A percentile compares a stretch with the other conserved stretches of the same genome.
Evolutionary conservation across 2,329 filamentous ascomycete genomes (phyloP).

Genomic region (Aspergillus uvarum): DNA sequence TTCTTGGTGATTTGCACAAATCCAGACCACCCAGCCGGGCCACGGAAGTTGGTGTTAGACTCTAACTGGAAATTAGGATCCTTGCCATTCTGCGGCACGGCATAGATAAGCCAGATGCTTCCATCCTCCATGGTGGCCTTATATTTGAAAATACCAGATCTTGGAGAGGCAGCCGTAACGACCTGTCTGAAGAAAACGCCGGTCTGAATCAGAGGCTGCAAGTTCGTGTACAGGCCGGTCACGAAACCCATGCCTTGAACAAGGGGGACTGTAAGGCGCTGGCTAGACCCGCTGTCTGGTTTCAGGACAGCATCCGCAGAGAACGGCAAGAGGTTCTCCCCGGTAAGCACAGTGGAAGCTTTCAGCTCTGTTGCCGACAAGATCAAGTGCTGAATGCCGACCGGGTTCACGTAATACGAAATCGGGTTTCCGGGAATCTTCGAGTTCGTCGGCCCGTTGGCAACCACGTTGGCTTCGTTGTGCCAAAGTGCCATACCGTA

Average conservation of each 20-base stretch:
- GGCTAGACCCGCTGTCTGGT: conserved; percentile 51
- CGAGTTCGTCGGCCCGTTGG: conserved; percentile 60
- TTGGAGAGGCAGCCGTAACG: conserved; percentile 52
- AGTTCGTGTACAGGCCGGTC: conserved; percentile 71
- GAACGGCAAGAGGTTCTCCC: conserved; percentile 55
- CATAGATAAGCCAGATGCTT: conserved; percentile 78
- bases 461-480: conserved; percentile 64
- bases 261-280: conserved; percentile 73
- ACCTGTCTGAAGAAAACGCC: conserved; percentile 72
- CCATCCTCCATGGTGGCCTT: conserved; percentile 70
- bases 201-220: conserved; percentile 71
- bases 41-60: conserved; percentile 65
- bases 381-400: conserved; percentile 77
- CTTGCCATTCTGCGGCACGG: conserved; percentile 58
- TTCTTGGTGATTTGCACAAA: conserved; percentile 82
- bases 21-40: conserved; percentile 69
- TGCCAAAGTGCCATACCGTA: conserved; percentile 80
- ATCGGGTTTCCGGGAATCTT: conserved; percentile 57
- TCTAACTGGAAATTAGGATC: conserved; percentile 67
- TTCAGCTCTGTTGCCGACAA: conserved; percentile 76
- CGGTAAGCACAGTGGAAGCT: conserved; percentile 55
- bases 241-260: conserved; percentile 89
- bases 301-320: conserved; percentile 68
- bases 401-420: conserved; percentile 75
- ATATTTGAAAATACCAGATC: conserved; percentile 72